These are phyloP conservation scores for Epicoccum nigrum DNA, from an alignment of 2,329 filamentous ascomycete species.

Conservation along the genomic window DNA sequence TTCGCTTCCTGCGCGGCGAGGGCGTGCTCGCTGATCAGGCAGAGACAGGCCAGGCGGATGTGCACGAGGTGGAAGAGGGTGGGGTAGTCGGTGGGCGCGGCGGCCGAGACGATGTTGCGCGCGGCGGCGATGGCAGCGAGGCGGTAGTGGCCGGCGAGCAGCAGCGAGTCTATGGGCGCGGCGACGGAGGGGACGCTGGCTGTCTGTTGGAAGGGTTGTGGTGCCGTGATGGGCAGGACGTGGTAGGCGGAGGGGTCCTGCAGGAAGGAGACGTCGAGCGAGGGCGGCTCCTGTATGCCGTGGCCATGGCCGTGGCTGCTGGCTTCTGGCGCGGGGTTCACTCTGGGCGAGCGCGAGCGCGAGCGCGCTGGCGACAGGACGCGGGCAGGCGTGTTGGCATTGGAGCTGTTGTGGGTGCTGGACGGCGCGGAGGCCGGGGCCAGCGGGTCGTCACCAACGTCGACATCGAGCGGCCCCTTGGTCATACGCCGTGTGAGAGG, in stretches of 20 bases:
- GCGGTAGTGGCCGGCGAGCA: conserved; percentile 78
- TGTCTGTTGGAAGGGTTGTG: conserved; percentile 71
- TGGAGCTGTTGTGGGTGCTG: not conserved
- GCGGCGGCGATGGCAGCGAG: conserved; percentile 74
- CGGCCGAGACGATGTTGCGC: conserved; percentile 61
- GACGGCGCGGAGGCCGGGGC: not conserved
- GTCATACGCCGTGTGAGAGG: conserved; percentile 72
- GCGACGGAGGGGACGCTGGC: conserved; percentile 64
- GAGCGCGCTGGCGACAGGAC: conserved; percentile 21
- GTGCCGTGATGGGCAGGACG: conserved; percentile 69
- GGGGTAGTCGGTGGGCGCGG: conserved; percentile 62
- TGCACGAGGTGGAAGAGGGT: conserved; percentile 80
- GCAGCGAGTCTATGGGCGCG: conserved; percentile 70
- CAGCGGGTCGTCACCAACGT: conserved; percentile 4
- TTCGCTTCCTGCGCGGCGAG: conserved; percentile 66
- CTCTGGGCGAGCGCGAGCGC: conserved; percentile 36
- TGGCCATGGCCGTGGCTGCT: not conserved
- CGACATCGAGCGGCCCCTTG: conserved; percentile 71
- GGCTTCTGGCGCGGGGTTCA: conserved; percentile 18
- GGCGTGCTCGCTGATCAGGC: conserved; percentile 71
- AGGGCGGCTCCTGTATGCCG: not conserved
- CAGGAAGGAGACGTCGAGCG: conserved; percentile 60
- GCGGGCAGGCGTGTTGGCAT: conserved; percentile 3
- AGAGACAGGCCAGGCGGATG: conserved; percentile 79
- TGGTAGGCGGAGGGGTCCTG: conserved; percentile 84